Evolutionary conservation across 192 early-diverging fungal genomes (phyloP).

Genomic region (Backusella australiensis): DNA sequence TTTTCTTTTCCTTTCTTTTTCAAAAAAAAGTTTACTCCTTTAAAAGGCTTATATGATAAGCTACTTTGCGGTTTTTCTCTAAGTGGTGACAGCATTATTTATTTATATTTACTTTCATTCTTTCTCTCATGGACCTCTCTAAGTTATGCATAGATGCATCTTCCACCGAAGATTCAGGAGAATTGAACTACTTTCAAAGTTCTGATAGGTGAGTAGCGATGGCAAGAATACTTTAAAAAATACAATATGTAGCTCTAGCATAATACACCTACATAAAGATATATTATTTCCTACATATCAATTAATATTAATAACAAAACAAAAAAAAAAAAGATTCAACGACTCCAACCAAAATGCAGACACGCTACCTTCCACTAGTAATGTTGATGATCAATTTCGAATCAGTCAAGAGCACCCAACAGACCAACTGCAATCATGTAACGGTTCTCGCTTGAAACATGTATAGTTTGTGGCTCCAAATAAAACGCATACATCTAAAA

Average conservation of each 20-base stretch:
- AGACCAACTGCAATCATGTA: background rate
- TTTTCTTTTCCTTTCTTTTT: background rate
- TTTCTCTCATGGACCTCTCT: background rate
- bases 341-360: background rate
- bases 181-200: background rate
- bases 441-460: background rate
- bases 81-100: background rate
- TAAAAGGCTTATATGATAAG: background rate
- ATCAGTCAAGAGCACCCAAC: background rate
- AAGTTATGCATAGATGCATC: background rate
- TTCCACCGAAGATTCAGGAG: background rate
- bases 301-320: background rate
- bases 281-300: background rate
- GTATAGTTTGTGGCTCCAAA: conserved; percentile 4
- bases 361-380: background rate
- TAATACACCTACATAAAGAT: background rate
- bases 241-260: background rate
- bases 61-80: background rate
- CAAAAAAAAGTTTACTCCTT: background rate
- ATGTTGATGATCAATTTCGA: background rate
- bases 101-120: background rate
- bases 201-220: background rate
- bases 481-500: background rate
- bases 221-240: background rate
- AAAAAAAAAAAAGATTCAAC: background rate